Conservation (phyloP, 495 filamentous ascomycete species). For the Penicillium subrubescens region DNA sequence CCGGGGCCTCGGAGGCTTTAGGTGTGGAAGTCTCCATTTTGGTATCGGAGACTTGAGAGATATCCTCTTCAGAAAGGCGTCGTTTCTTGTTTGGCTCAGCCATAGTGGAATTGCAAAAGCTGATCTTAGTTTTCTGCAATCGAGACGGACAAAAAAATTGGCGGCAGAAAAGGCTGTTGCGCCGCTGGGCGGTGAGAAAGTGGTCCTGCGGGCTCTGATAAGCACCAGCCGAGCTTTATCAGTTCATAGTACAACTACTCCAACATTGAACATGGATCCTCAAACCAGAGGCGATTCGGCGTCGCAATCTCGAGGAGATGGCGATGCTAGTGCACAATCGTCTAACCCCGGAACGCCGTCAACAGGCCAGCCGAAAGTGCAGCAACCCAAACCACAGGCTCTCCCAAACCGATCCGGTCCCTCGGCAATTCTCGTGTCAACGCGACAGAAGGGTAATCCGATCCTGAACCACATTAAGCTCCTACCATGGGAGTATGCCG, state of each 20-base stretch:
- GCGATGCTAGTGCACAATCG: slow-evolving; percentile 17
- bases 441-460: slow-evolving; percentile 92
- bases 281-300: slow-evolving; percentile 63
- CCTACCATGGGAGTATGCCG: slow-evolving; percentile 94
- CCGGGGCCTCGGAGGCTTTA: slow-evolving; percentile 21
- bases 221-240: slow-evolving; percentile 22
- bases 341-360: slow-evolving; percentile 33
- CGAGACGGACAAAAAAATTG: slow-evolving; percentile 38
- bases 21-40: slow-evolving; percentile 30
- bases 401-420: slow-evolving; percentile 68
- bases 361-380: slow-evolving; percentile 55
- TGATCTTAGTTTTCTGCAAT: slow-evolving; percentile 2
- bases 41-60: slow-evolving; percentile 13
- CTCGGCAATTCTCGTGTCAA: slow-evolving; percentile 81
- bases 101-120: slow-evolving; percentile 27
- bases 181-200: slow-evolving; percentile 26
- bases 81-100: slow-evolving; percentile 38
- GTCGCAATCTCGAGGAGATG: slow-evolving; percentile 48
- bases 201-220: slow-evolving; percentile 17
- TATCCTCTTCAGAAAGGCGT: slow-evolving; percentile 32
- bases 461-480: slow-evolving; percentile 79
- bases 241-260: not conserved
- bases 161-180: slow-evolving; percentile 46
- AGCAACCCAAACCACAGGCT: slow-evolving; percentile 86
- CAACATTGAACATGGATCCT: slow-evolving; percentile 61